phyloP scores from a whole-genome alignment of 2,329 filamentous ascomycete species.

The Exophiala xenobiotica region DNA sequence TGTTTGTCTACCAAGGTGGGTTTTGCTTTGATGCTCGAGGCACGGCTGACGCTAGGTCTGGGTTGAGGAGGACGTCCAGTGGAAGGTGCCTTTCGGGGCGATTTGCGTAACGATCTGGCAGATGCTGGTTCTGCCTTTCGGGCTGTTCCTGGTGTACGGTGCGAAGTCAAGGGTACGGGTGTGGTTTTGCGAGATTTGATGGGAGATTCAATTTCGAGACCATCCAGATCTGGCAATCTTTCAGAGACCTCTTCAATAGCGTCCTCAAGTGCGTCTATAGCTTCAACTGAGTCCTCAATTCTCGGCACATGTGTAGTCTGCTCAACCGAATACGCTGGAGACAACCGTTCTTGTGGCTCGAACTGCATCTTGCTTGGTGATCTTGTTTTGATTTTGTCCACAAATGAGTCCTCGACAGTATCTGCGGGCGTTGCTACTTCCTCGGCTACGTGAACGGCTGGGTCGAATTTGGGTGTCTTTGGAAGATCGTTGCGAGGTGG shows the following conservation, averaged over 20 bases:
- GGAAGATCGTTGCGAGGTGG: slow-evolving; percentile 3
- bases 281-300: slow-evolving; percentile 50
- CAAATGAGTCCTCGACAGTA: slow-evolving; percentile 33
- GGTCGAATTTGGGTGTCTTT: slow-evolving; percentile 33
- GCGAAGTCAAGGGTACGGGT: slow-evolving; percentile 3
- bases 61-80: slow-evolving; percentile 9
- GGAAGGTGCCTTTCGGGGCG: slow-evolving; percentile 20
- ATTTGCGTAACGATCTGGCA: slow-evolving; percentile 31
- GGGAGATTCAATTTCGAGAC: slow-evolving; percentile 25
- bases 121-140: slow-evolving; percentile 19
- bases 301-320: slow-evolving; percentile 28
- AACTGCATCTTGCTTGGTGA: slow-evolving; percentile 29
- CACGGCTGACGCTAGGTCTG: slow-evolving; percentile 6
- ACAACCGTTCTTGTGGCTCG: slow-evolving; percentile 1
- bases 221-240: slow-evolving; percentile 35
- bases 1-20: slow-evolving; percentile 12
- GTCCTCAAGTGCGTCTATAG: slow-evolving; percentile 53
- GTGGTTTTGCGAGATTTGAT: slow-evolving; percentile 21
- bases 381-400: slow-evolving; percentile 32
- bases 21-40: slow-evolving; percentile 17
- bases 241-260: slow-evolving; percentile 50
- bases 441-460: slow-evolving; percentile 25
- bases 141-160: background rate
- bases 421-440: slow-evolving; percentile 2
- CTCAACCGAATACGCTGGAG: slow-evolving; percentile 26